A percentile compares a stretch with the other conserved stretches of the same genome.
These are phyloP conservation scores for Jatropha multifida DNA, from an alignment of 441 rosid species.

Conservation along the genomic window DNA sequence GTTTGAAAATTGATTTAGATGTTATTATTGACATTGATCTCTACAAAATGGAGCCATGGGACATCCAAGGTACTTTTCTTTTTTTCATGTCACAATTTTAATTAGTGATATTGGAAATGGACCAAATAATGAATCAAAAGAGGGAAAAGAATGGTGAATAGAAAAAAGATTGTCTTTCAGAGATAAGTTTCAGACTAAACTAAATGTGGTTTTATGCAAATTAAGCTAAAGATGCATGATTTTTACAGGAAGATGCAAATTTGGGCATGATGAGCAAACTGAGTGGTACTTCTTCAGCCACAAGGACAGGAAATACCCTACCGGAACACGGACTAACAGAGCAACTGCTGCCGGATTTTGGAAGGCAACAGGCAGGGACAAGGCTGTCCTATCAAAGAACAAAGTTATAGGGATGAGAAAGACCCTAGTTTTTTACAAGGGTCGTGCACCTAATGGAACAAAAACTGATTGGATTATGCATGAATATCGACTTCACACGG, in stretches of 20 bases:
- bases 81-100: neutral
- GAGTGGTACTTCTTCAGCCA: constrained; percentile 98
- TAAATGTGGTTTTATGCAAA: too few species aligned
- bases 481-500: constrained; percentile 82
- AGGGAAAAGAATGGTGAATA: too few species aligned
- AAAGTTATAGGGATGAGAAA: constrained; percentile 86
- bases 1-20: constrained; percentile 69
- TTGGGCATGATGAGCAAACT: constrained; percentile 72
- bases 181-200: too few species aligned
- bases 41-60: constrained; percentile 99
- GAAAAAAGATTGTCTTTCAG: too few species aligned
- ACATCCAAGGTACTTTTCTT: constrained; percentile 67
- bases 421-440: constrained; percentile 87
- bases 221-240: neutral
- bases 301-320: constrained; percentile 89
- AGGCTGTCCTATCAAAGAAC: constrained; percentile 74
- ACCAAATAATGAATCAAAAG: too few species aligned
- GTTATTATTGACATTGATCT: constrained; percentile 87
- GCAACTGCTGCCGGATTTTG: constrained; percentile 94
- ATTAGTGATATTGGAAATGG: neutral
- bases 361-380: constrained; percentile 97
- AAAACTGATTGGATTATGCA: constrained; percentile 96
- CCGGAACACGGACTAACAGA: constrained; percentile 84
- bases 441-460: constrained; percentile 90
- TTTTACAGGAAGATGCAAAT: constrained; percentile 64